phyloP scores from a whole-genome alignment of 805 yeast genomes.

The Hanseniaspora lachancei region DNA sequence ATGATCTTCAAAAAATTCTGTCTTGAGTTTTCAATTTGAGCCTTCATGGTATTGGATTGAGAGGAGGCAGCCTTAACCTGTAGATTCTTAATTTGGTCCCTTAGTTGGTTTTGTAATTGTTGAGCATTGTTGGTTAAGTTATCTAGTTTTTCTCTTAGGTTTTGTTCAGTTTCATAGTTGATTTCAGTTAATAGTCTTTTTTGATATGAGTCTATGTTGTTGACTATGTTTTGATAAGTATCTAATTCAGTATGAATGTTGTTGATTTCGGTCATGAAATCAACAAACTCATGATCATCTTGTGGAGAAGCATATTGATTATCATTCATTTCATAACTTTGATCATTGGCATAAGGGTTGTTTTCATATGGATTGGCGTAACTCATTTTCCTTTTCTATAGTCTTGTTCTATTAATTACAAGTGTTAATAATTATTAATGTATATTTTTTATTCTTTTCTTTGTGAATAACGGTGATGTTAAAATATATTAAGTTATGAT shows the following conservation, averaged over 20 bases:
- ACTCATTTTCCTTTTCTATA: conserved; percentile 19
- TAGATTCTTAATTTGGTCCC: conserved; percentile 59
- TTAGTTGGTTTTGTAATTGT: conserved; percentile 61
- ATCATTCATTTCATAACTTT: conserved; percentile 11
- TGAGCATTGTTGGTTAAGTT: conserved; percentile 64
- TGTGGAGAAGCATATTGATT: conserved; percentile 12
- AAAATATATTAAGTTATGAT: no score
- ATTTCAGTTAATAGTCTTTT: conserved; percentile 58
- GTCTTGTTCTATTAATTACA: not conserved
- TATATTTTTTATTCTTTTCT: no score
- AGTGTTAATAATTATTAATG: not conserved
- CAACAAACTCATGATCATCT: conserved; percentile 37
- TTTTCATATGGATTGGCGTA: conserved; percentile 25
- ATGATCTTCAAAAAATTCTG: conserved; percentile 73
- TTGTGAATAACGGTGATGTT: no score
- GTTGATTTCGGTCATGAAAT: conserved; percentile 57
- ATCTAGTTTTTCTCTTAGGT: conserved; percentile 64
- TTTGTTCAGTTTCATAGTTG: conserved; percentile 54
- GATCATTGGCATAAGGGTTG: conserved; percentile 17
- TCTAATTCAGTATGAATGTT: conserved; percentile 55
- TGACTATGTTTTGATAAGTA: conserved; percentile 56
- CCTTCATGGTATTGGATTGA: conserved; percentile 69
- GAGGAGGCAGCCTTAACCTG: conserved; percentile 61
- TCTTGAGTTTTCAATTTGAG: conserved; percentile 63
- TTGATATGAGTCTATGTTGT: conserved; percentile 58